Evolutionary conservation across 495 filamentous ascomycete species (phyloP).

Genomic region (Mytilinidion resinicola): DNA sequence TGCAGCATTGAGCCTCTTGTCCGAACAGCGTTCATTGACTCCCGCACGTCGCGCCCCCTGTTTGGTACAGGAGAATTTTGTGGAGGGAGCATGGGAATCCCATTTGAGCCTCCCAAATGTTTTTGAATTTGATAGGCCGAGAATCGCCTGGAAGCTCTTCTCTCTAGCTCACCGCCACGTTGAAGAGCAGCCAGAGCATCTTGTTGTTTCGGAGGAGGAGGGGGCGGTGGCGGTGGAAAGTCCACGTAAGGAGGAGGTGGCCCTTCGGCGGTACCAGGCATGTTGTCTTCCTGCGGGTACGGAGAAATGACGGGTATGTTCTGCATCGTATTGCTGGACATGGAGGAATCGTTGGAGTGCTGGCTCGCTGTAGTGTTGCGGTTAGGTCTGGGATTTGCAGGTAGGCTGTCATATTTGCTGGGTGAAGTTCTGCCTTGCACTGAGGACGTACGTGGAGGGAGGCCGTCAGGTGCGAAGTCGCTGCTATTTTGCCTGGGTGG

Average conservation of each 20-base stretch:
- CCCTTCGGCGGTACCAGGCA: slow-evolving; percentile 44
- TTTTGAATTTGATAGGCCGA: slow-evolving; percentile 95
- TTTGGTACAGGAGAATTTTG: slow-evolving; percentile 87
- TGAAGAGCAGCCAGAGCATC: slow-evolving; percentile 90
- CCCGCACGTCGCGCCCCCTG: slow-evolving; percentile 76
- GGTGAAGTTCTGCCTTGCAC: slow-evolving; percentile 30
- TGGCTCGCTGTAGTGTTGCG: slow-evolving; percentile 43
- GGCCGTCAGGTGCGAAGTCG: slow-evolving; percentile 44
- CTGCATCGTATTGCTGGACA: slow-evolving; percentile 65
- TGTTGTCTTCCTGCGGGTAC: slow-evolving; percentile 55
- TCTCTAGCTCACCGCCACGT: slow-evolving; percentile 83
- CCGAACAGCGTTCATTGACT: slow-evolving; percentile 89
- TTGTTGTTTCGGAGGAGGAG: slow-evolving; percentile 66
- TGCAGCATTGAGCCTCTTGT: slow-evolving; percentile 63
- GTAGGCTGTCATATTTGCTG: slow-evolving; percentile 28
- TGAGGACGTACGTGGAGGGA: slow-evolving; percentile 45
- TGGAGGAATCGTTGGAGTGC: slow-evolving; percentile 42
- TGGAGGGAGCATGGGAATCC: slow-evolving; percentile 74
- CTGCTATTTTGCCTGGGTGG: slow-evolving; percentile 45
- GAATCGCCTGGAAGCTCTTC: slow-evolving; percentile 85
- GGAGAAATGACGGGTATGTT: slow-evolving; percentile 61
- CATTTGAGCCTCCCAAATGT: slow-evolving; percentile 74
- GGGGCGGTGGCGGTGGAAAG: slow-evolving; percentile 31
- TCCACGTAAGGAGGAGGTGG: slow-evolving; percentile 54
- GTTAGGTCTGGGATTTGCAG: slow-evolving; percentile 36